A percentile compares a stretch with the other conserved stretches of the same genome.
These are phyloP conservation scores for Neoscytalidium dimidiatum DNA, from an alignment of 2,329 filamentous ascomycete species.

Conservation along the genomic window DNA sequence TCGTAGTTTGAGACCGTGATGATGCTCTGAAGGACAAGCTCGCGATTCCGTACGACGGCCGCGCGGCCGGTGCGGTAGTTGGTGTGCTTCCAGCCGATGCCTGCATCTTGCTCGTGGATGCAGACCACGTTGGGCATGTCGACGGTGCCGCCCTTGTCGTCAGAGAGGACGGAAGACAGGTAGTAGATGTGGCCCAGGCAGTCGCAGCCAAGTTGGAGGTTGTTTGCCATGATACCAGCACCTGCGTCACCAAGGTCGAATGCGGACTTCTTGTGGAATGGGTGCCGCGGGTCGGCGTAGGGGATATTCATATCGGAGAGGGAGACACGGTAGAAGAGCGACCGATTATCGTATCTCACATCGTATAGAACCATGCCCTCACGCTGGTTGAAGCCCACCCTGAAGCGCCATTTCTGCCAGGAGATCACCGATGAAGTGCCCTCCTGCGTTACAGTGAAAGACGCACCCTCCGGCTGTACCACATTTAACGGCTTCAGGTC, in stretches of 20 bases:
- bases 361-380: slow-evolving; percentile 71
- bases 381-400: slow-evolving; percentile 68
- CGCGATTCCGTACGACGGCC: slow-evolving; percentile 63
- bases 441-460: slow-evolving; percentile 56
- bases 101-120: slow-evolving; percentile 70
- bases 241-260: slow-evolving; percentile 70
- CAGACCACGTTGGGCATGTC: slow-evolving; percentile 68
- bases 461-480: slow-evolving; percentile 65
- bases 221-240: slow-evolving; percentile 68
- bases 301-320: slow-evolving; percentile 69
- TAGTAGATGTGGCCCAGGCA: slow-evolving; percentile 72
- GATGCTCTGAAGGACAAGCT: slow-evolving; percentile 69
- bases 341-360: slow-evolving; percentile 63
- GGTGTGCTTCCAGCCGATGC: slow-evolving; percentile 71
- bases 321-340: slow-evolving; percentile 66
- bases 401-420: slow-evolving; percentile 73
- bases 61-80: slow-evolving; percentile 68
- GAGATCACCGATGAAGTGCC: slow-evolving; percentile 58
- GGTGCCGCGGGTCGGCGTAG: slow-evolving; percentile 65
- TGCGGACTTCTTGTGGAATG: slow-evolving; percentile 69
- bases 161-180: slow-evolving; percentile 59
- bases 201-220: slow-evolving; percentile 69
- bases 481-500: slow-evolving; percentile 67
- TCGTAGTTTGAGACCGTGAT: slow-evolving; percentile 74
- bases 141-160: slow-evolving; percentile 60